Base-by-base conservation (phyloP, 371 early-diverging fungal genomes). In the Mucor plumbeus region DNA sequence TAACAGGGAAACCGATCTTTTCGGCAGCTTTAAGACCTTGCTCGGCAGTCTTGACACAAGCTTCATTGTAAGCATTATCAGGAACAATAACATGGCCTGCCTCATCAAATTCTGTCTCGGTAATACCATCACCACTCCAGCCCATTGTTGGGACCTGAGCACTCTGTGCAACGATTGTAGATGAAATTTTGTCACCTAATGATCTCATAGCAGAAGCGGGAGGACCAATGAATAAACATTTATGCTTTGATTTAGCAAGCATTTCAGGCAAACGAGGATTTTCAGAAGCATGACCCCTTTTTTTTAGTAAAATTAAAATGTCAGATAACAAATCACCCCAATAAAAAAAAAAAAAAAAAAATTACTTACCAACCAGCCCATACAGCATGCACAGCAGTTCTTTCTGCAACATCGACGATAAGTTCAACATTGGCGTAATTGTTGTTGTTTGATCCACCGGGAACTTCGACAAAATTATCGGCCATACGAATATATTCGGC, bases 401-500 rank as follows among this genome's bases (percentile, higher is more conserved):
- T 87, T 84, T 96, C 96, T 41, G 99, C 99, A 38, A 97, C 90
- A 70, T 99, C 98, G 59, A 97, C 97, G 72, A 99, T 99, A 40
- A 98, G 82, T 68, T 96, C 94, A 36, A 99, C 97, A 74, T 99
- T 99, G 54, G 97, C 94, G 79, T 99, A 99, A 88, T 98, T 99
- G 88, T 96, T 94, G 83, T 97, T 95, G 84, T 93, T 90, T 57
- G 94, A 87, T 50, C 99, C 99, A 71, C 97, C 97, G 26, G 97
- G 97, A 7, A 99, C 96, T 78, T 97, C 96, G 64, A 96, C 93
- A 74, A 93, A 99, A 80, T 97, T 95, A 76, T 98, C 98, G 8
- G 99, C 98, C 95, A 97, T 94, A 71, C 99, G 94, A 72, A 99
- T 97, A 79, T 96, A 99, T 85, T 97, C 98, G 60, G 99, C 98